Percentiles rank a stretch among this genome's conserved stretches.
These are phyloP conservation scores for Apium graveolens DNA, from an alignment of 129 eudicot species.

Conservation along the genomic window DNA sequence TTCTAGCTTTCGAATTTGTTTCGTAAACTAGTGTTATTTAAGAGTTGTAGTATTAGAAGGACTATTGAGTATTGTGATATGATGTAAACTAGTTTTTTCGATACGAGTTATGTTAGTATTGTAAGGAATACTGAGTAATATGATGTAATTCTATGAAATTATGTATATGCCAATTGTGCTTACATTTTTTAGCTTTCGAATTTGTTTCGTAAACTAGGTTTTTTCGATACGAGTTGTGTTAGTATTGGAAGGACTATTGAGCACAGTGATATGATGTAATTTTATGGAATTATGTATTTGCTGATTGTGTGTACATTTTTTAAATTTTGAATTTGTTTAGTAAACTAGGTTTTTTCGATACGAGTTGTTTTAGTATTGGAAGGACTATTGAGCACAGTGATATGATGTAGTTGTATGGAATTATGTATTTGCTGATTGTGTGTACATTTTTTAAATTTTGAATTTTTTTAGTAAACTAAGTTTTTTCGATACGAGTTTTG, in stretches of 20 bases:
- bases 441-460: background rate
- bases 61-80: too few relatives aligned
- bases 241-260: too few relatives aligned
- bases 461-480: background rate
- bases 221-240: too few relatives aligned
- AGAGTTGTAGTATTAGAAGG: too few relatives aligned
- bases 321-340: background rate
- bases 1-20: background rate
- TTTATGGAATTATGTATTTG: background rate
- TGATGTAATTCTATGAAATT: background rate
- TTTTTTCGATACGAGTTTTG: background rate
- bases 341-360: too few relatives aligned
- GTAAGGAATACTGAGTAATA: background rate
- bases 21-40: too few relatives aligned
- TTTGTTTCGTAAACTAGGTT: background rate
- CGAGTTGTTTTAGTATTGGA: background rate
- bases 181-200: background rate
- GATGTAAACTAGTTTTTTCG: too few relatives aligned
- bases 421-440: constrained; percentile 7
- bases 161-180: background rate
- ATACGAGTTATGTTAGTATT: background rate
- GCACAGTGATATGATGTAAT: too few relatives aligned
- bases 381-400: background rate
- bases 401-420: background rate
- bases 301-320: constrained; percentile 5